phyloP scores from a whole-genome alignment of 1,139 yeast genomes.

The Geotrichum carabidarum region DNA sequence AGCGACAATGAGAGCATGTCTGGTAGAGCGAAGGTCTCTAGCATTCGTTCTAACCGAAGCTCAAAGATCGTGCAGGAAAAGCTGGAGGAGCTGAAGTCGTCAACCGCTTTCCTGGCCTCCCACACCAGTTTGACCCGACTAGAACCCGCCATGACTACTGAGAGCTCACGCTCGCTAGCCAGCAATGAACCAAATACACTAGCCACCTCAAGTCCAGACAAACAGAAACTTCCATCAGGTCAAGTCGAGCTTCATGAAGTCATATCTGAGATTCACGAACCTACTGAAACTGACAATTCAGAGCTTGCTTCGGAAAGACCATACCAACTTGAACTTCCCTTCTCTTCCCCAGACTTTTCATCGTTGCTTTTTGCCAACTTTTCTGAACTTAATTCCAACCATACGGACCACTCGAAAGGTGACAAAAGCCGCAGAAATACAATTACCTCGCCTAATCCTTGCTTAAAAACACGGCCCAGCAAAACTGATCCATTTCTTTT shows the following conservation, averaged over 20 bases:
- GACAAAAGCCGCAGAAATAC: constrained; percentile 6
- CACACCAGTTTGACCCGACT: background rate
- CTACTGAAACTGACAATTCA: too few relatives aligned
- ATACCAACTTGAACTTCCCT: constrained; percentile 9
- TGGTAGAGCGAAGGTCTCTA: background rate
- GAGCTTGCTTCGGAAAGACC: background rate
- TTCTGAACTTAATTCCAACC: background rate
- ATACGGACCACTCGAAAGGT: constrained; percentile 5
- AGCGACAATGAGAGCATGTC: background rate
- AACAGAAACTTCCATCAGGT: too few relatives aligned
- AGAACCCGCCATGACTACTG: background rate
- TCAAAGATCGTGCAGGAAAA: background rate
- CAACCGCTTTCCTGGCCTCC: too few relatives aligned
- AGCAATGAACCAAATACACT: too few relatives aligned
- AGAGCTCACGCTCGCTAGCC: background rate
- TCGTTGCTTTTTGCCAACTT: constrained; percentile 5
- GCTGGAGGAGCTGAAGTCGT: too few relatives aligned
- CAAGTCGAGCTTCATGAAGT: too few relatives aligned
- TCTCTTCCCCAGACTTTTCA: constrained; percentile 14
- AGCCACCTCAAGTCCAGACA: too few relatives aligned
- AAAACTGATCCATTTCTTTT: constrained; percentile 7
- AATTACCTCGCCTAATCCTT: constrained; percentile 7
- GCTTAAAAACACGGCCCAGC: constrained; percentile 1
- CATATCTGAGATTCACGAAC: too few relatives aligned
- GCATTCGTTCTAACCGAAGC: background rate